These are phyloP conservation scores for Prunus campanulata DNA, from an alignment of 306 rosid genomes.

Conservation along the genomic window DNA sequence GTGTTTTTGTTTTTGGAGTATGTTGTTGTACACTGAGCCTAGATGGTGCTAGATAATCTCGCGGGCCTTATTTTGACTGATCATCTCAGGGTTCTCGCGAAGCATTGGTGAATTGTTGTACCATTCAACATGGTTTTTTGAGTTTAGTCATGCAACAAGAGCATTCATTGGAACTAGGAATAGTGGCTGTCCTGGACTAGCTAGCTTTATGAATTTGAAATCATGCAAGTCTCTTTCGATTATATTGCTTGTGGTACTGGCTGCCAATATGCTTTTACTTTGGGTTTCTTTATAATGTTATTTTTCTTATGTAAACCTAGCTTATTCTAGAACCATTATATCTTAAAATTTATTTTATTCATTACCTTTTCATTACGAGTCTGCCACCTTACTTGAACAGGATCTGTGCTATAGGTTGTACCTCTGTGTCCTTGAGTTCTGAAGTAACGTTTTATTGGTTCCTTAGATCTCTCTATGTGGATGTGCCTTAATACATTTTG, in stretches of 20 bases:
- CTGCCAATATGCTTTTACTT: background rate
- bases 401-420: background rate
- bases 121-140: background rate
- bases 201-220: background rate
- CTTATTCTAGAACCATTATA: background rate
- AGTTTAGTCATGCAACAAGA: background rate
- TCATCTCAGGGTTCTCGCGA: background rate
- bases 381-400: background rate
- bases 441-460: background rate
- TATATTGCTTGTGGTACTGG: background rate
- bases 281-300: background rate
- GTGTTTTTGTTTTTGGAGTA: background rate
- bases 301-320: background rate
- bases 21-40: background rate
- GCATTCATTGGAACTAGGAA: background rate
- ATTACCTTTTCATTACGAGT: background rate
- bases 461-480: background rate
- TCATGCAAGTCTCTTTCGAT: background rate
- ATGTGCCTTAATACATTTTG: background rate
- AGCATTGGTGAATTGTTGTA: background rate
- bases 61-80: background rate
- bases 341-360: background rate
- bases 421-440: background rate
- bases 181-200: background rate
- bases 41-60: constrained; percentile 2